phyloP scores from a whole-genome alignment of 2,329 filamentous ascomycete species.

The Exophiala aquamarina region DNA sequence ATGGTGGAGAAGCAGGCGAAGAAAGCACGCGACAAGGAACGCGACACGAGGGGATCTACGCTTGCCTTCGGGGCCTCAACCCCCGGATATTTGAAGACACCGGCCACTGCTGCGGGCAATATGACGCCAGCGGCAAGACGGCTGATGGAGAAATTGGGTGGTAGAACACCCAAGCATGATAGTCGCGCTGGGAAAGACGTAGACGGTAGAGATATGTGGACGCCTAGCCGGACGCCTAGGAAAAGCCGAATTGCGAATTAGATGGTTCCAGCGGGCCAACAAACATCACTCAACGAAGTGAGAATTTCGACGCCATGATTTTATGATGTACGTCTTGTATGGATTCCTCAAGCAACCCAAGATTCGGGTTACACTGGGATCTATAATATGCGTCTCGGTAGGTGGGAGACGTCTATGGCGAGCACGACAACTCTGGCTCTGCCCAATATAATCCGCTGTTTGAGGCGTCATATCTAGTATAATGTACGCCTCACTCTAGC shows the following conservation, averaged over 20 bases:
- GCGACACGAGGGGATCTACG: conserved; percentile 15
- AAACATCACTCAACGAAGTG: too few relatives aligned
- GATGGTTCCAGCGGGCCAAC: too few relatives aligned
- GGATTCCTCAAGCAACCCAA: too few relatives aligned
- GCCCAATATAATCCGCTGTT: too few relatives aligned
- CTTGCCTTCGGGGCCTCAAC: not conserved
- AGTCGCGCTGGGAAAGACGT: conserved; percentile 16
- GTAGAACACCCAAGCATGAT: conserved; percentile 32
- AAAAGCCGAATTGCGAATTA: conserved; percentile 18
- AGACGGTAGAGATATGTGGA: conserved; percentile 39
- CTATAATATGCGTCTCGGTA: too few relatives aligned
- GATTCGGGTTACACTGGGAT: too few relatives aligned
- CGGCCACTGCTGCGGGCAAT: conserved; percentile 29
- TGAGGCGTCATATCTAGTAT: too few relatives aligned
- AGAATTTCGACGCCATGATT: too few relatives aligned
- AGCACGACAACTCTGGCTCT: too few relatives aligned
- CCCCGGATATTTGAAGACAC: not conserved
- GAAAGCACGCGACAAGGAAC: conserved; percentile 23
- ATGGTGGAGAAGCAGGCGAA: conserved; percentile 69
- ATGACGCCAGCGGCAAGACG: conserved; percentile 47
- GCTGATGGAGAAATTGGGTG: conserved; percentile 40
- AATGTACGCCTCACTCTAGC: too few relatives aligned
- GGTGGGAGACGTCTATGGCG: too few relatives aligned
- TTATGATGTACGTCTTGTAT: too few relatives aligned
- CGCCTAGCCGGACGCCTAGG: conserved; percentile 38